phyloP scores from a whole-genome alignment of 202 grass and related monocot species.

The Carex sylvatica region DNA sequence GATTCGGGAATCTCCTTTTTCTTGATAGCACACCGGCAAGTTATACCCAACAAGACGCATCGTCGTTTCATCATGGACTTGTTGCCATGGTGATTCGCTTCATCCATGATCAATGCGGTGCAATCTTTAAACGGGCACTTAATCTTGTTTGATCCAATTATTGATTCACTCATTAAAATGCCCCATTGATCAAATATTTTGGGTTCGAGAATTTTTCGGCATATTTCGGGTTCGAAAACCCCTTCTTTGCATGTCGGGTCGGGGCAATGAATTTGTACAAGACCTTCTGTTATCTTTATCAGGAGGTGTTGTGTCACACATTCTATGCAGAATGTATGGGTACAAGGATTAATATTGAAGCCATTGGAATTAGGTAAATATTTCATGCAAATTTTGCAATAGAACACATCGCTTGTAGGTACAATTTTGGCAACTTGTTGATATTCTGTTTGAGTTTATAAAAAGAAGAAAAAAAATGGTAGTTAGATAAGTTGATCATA shows the following conservation, averaged over 20 bases:
- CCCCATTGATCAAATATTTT: constrained; percentile 52
- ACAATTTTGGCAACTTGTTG: neutral
- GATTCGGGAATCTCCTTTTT: constrained; percentile 13
- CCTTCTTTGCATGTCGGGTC: constrained; percentile 43
- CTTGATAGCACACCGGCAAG: neutral
- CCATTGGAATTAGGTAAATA: neutral
- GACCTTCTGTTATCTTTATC: constrained; percentile 43
- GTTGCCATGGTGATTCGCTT: neutral
- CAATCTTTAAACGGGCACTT: constrained; percentile 74
- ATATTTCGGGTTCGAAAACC: constrained; percentile 33
- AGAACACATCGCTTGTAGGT: constrained; percentile 25
- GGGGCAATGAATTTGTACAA: constrained; percentile 42
- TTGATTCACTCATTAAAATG: constrained; percentile 34
- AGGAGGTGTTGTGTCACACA: constrained; percentile 47
- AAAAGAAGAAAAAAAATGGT: neutral
- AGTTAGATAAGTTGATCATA: neutral
- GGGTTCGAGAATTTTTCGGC: constrained; percentile 31
- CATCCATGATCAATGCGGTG: constrained; percentile 33
- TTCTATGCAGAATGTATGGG: constrained; percentile 47
- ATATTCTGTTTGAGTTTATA: neutral
- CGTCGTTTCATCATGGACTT: neutral
- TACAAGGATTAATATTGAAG: constrained; percentile 38
- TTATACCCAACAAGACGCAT: neutral
- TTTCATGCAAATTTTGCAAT: constrained; percentile 71
- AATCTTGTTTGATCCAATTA: constrained; percentile 36